Percentiles rank a stretch among this genome's conserved stretches.
Conservation (phyloP, 2,329 filamentous ascomycete species). For the Fusarium redolens region DNA sequence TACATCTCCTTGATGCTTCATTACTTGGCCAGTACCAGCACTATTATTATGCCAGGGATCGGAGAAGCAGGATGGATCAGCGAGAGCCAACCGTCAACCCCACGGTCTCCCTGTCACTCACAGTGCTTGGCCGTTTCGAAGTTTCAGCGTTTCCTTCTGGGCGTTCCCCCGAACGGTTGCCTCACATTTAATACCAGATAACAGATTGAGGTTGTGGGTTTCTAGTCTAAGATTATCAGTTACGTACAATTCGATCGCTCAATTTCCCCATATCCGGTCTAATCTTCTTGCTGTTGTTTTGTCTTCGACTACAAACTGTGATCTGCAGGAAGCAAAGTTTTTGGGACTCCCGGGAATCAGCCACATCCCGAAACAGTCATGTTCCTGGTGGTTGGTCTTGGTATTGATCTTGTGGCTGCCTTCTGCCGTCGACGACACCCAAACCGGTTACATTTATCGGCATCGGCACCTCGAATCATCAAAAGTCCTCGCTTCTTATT, state of each 20-base stretch:
- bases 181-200: not conserved
- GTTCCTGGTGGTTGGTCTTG: conserved; percentile 1
- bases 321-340: conserved; percentile 5
- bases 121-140: conserved; percentile 35
- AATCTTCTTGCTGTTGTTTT: conserved; percentile 1
- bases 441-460: conserved; percentile 27
- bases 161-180: conserved; percentile 1
- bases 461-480: conserved; percentile 13
- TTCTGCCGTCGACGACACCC: conserved; percentile 6
- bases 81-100: conserved; percentile 46
- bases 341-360: conserved; percentile 6
- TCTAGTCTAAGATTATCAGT: conserved; percentile 20
- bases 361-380: conserved; percentile 23
- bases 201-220: not conserved
- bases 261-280: conserved; percentile 9
- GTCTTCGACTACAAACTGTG: not conserved
- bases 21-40: not conserved
- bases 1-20: conserved; percentile 14
- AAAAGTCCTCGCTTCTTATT: not conserved
- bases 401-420: conserved; percentile 10
- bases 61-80: conserved; percentile 27
- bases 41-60: conserved; percentile 14
- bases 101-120: conserved; percentile 37
- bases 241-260: conserved; percentile 22
- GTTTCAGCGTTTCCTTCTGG: conserved; percentile 25